A percentile compares a stretch with the other conserved stretches of the same genome.
phyloP scores from a whole-genome alignment of 2,329 filamentous ascomycete species.

The Parascedosporium putredinis region DNA sequence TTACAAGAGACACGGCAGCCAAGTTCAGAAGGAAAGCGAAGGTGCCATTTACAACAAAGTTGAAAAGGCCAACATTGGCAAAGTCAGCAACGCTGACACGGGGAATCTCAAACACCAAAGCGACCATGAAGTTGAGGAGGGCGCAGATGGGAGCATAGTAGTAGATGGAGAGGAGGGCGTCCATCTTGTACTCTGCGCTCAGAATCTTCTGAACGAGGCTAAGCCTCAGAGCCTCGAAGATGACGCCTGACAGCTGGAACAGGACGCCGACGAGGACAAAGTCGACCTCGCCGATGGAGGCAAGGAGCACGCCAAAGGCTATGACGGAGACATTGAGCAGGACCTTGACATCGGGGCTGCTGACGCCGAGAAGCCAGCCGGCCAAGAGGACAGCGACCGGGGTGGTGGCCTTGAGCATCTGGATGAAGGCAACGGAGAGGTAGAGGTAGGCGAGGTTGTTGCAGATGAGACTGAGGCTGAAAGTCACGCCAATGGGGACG shows the following conservation, averaged over 20 bases:
- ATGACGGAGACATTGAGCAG: conserved; percentile 92
- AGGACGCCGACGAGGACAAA: conserved; percentile 75
- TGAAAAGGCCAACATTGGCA: conserved; percentile 61
- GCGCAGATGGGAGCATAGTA: conserved; percentile 83
- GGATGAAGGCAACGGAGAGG: conserved; percentile 91
- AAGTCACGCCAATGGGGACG: conserved; percentile 89
- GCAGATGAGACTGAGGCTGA: conserved; percentile 92
- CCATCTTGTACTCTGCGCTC: conserved; percentile 85
- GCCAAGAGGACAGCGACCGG: conserved; percentile 86
- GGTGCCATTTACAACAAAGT: conserved; percentile 64
- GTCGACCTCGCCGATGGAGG: conserved; percentile 89
- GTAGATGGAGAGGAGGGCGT: conserved; percentile 78
- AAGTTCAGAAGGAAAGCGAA: conserved; percentile 76
- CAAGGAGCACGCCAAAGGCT: conserved; percentile 87
- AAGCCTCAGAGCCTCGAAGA: conserved; percentile 73
- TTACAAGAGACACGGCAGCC: conserved; percentile 75
- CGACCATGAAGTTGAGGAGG: conserved; percentile 66
- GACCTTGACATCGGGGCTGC: conserved; percentile 73
- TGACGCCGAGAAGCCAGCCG: conserved; percentile 78
- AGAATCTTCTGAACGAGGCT: conserved; percentile 78
- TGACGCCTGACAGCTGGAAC: conserved; percentile 67
- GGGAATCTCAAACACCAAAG: conserved; percentile 64
- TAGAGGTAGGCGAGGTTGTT: conserved; percentile 94
- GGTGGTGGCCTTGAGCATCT: conserved; percentile 98
- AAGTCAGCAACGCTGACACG: conserved; percentile 59